Conservation (phyloP, 2,329 filamentous ascomycete species). For the Fulvia fulva region DNA sequence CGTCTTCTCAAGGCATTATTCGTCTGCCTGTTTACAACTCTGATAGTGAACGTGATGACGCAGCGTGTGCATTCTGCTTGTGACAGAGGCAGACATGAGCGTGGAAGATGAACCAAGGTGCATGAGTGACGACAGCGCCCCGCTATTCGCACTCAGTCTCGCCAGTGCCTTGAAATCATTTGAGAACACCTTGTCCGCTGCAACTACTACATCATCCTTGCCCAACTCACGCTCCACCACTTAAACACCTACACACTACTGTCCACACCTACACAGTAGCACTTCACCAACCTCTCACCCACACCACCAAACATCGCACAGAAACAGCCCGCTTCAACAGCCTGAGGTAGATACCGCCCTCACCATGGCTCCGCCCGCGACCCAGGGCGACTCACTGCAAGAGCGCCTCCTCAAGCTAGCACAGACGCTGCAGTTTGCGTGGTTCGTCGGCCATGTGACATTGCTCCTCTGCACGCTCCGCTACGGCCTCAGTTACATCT, state of each 20-base stretch:
- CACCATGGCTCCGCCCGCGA: constrained; percentile 18
- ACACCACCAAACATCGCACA: background rate
- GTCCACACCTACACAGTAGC: background rate
- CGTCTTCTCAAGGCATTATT: too few species aligned
- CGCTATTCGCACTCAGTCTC: background rate
- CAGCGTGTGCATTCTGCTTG: background rate
- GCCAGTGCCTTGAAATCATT: background rate
- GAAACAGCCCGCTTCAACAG: background rate
- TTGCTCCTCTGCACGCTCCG: constrained; percentile 78
- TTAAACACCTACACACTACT: background rate
- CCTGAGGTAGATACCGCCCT: background rate
- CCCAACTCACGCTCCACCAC: background rate
- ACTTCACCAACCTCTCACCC: background rate
- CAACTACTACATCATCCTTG: background rate
- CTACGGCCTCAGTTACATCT: constrained; percentile 80
- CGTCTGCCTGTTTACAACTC: background rate
- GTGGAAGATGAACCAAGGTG: background rate
- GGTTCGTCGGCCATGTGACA: constrained; percentile 68
- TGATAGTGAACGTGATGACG: background rate
- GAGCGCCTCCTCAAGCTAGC: constrained; percentile 50
- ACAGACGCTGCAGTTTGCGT: constrained; percentile 84
- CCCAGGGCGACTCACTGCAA: constrained; percentile 19
- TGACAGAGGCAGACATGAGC: background rate
- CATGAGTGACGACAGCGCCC: background rate
- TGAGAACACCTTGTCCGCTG: background rate